Base-by-base conservation (phyloP, 1,139 yeast genomes). In the Yamadazyma sp. region DNA sequence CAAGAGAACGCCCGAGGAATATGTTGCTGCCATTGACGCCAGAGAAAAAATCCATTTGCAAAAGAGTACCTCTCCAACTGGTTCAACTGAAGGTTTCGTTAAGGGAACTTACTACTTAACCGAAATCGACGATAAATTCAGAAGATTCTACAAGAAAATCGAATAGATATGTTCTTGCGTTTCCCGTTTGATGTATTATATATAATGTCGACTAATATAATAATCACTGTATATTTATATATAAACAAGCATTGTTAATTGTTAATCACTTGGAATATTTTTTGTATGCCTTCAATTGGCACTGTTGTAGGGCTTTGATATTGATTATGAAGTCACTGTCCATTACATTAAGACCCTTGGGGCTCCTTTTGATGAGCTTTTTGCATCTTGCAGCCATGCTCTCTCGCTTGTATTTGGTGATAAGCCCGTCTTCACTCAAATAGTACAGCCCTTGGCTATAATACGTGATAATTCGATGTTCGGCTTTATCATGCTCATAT, bases 1-100 rank as follows among this genome's bases (percentile, higher is more conserved):
- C 47, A 66, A 73, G 46, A 78, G 77, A 56, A 60, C 92, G 38
- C 98, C 98, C 45, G 76, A 75, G 55, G 81, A 85, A 57, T 94
- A 87, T 69, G 85, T 91, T 59, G 80, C 72, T 36, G 92, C 94
- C 35, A 79, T 92, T 54, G 85, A 70, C 32, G 75, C 87, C 52
- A 88, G 99, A 72, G 98, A 94, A 72, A 77, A 81, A 58, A 87
- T 92, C 31, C 96, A 88, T 59, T 73, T 88, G 62, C 79, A 87
- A 67, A 88, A 89, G 66, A 67, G 73, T 50, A 85, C 78, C 73
- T 70, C 74, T 60, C 98, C 98, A 50, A 62, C 73, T 44, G 98
- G 98, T 39, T 71, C 83, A 31, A 71, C 81, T 51, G 96, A 87
- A 18, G 71, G 77, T 58, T 69, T 94, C 54, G 73, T 78, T 44